Evolutionary conservation across 768 basidiomycete genomes (phyloP), one percentile per base, ranked within the genome.

Genomic region (Serendipita sp.): DNA sequence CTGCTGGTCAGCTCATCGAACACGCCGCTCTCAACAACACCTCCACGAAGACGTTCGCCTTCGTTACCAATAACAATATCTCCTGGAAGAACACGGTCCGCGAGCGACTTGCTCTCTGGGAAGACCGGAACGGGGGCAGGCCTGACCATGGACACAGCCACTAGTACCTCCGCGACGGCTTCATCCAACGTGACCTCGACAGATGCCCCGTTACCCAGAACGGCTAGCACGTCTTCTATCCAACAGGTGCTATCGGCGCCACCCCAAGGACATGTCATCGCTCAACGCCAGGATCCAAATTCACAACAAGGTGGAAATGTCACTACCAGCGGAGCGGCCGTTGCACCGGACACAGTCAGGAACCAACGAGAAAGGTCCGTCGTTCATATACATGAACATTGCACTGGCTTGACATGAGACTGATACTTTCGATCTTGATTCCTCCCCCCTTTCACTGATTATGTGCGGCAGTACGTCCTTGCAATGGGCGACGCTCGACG

Each of bases 401-500:
- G 8, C 29, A 50, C n/a, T 13, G 40, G 40, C 40, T 40, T 40
- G 48, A 31, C 29, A n/a, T 31, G 29, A 18, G 29, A 50, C 48
- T 50, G 48, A 50, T 31, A 50, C n/a, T 45, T 45, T 50, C n/a
- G 18, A 18, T 50, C 55, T 60, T 60, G 48, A 18, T 23, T 16
- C 48, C 48, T 18, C 48, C 18, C 48, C 48, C 18, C 31, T 23
- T 52, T 45, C 53, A 64, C 43, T 62, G 44, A 63, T 44, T 67
- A 31, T 4, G 27, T 78, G 77, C 63, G 77, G 36, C 67, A 80
- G 78, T 60, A 76, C 83, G 67, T 81, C 85, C 27, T 78, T 81
- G 18, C 83, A 86, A 64, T 91, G 84, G 79, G 84, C 85, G 53
- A 85, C 83, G 44, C 70, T 91, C 62, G 88, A 91, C 3, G 87